Base-by-base conservation (phyloP, 495 filamentous ascomycete genomes). In the Tuber borchii region DNA sequence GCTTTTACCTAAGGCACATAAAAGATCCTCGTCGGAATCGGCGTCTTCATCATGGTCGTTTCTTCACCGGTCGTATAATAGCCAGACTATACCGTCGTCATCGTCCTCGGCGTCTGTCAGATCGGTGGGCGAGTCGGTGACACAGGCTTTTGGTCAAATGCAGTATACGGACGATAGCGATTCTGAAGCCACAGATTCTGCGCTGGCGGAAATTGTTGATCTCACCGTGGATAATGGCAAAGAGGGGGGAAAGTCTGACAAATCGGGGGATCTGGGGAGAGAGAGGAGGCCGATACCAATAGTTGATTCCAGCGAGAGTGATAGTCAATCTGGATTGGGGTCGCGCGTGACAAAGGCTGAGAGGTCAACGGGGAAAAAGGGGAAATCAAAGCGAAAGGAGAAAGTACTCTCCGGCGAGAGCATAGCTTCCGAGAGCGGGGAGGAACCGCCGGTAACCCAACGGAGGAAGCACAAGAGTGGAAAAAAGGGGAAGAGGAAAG, bases 111-210 rank as follows among this genome's bases (percentile, higher is more conserved):
- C 56, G 12, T 14, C 26, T 3, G 56, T 17, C 56, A n/a, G 56
- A 16, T 65, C 56, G 4, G 56, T 65, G 26, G 56, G 56, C 26
- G 56, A 65, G 56, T 65, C 56, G 12, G 56, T 65, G 26, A 65
- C 56, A 31, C n/a, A 65, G 56, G 56, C 56, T 65, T 65, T 65
- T 65, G 26, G 56, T 6, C 56, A 65, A 65, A 65, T 65, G 56
- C 56, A 65, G n/a, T 65, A 65, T 31, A 17, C 26, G 56, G 56
- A 65, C 3, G n/a, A 65, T 65, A 65, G 56, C 26, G n/a, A 31
- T 31, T 65, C 56, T 12, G 56, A 65, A 31, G 56, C 56, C n/a
- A 65, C 56, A 65, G 26, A 65, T 10, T 65, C 56, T 65, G 56
- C 56, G 56, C 56, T n/a, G 31, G 26, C n/a, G n/a, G 56, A 65